Percentiles rank a stretch among this genome's conserved stretches.
phyloP scores from a whole-genome alignment of 106 monocot species.

The Dendrobium officinale region DNA sequence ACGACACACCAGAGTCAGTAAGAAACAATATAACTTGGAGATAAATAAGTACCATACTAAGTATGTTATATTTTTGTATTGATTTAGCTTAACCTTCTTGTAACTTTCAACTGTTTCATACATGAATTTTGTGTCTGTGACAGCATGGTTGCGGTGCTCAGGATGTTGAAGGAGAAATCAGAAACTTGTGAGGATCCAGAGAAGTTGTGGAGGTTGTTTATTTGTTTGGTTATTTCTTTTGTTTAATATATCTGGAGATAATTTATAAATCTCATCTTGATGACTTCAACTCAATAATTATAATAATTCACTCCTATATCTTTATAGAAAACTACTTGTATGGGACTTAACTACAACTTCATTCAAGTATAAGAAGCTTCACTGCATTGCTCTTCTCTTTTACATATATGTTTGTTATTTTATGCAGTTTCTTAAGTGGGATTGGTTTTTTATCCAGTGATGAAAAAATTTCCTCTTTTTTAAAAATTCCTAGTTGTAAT shows the following conservation, averaged over 20 bases:
- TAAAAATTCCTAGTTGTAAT: no score
- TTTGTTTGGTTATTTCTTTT: not conserved
- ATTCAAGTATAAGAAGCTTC: no score
- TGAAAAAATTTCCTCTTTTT: no score
- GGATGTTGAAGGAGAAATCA: slow-evolving; percentile 54
- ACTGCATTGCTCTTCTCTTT: not conserved
- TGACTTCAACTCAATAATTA: not conserved
- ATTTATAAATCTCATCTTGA: not conserved
- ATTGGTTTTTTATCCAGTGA: no score
- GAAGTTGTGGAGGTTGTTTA: slow-evolving; percentile 32
- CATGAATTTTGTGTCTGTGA: slow-evolving; percentile 6
- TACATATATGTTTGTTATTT: not conserved
- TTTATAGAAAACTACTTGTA: not conserved
- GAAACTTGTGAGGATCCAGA: slow-evolving; percentile 41
- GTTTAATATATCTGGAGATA: not conserved
- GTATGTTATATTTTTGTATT: slow-evolving; percentile 24
- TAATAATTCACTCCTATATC: not conserved
- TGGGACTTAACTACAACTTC: not conserved
- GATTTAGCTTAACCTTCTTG: not conserved
- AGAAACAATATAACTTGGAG: slow-evolving; percentile 40
- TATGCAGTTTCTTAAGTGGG: not conserved
- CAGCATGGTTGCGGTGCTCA: slow-evolving; percentile 47
- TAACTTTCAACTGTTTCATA: not conserved
- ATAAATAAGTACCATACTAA: slow-evolving; percentile 46
- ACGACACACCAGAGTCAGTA: slow-evolving; percentile 20